Conservation (phyloP, 306 rosid species). For the Trifolium pratense region DNA sequence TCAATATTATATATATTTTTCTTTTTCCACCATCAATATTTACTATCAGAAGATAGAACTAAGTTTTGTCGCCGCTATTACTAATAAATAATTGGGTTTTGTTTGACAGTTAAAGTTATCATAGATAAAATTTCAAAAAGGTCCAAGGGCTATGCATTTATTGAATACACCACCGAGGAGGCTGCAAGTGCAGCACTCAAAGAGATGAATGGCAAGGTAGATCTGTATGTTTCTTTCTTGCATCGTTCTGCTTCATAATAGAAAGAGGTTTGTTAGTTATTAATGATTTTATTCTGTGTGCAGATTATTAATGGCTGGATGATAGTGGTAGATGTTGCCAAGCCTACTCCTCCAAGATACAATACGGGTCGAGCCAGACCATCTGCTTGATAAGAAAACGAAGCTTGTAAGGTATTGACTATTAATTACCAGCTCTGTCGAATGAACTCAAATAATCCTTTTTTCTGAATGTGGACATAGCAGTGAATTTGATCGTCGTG, state of each 20-base stretch:
- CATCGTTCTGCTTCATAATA: conserved; percentile 12
- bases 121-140: conserved; percentile 93
- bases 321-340: conserved; percentile 93
- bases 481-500: neutral
- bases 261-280: conserved; percentile 26
- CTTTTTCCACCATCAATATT: neutral
- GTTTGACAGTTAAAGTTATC: conserved; percentile 70
- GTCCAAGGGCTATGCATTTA: conserved; percentile 92
- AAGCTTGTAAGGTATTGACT: conserved; percentile 20
- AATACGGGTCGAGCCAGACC: conserved; percentile 46
- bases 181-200: conserved; percentile 82
- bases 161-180: conserved; percentile 84
- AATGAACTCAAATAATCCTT: neutral
- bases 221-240: conserved; percentile 10
- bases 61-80: neutral
- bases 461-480: neutral
- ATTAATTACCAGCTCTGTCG: conserved; percentile 4
- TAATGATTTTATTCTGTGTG: conserved; percentile 28
- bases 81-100: conserved; percentile 37
- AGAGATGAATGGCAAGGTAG: conserved; percentile 96
- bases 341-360: conserved; percentile 58
- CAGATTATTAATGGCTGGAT: conserved; percentile 97
- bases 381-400: conserved; percentile 33
- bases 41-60: conserved; percentile 9
- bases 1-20: conserved; percentile 6